Percentiles rank a stretch among this genome's conserved stretches.
These are phyloP conservation scores for Cicer yamashitae DNA, from an alignment of 306 rosid genomes.

Conservation along the genomic window DNA sequence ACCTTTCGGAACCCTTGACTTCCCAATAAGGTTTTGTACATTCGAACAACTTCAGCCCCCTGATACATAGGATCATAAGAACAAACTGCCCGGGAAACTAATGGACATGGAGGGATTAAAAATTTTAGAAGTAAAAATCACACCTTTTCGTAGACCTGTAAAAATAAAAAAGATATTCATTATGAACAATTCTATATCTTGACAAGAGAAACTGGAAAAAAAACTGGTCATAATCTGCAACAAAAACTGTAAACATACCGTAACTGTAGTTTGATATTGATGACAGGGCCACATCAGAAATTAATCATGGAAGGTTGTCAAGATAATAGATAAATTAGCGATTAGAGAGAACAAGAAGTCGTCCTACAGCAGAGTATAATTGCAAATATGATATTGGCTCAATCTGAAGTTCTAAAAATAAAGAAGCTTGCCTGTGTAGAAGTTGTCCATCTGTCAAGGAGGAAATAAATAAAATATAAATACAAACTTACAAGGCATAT, in stretches of 20 bases:
- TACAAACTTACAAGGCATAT: slow-evolving; percentile 39
- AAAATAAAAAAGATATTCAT: slow-evolving; percentile 37
- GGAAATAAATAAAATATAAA: slow-evolving; percentile 41
- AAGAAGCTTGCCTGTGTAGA: slow-evolving; percentile 83
- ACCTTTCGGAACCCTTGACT: slow-evolving; percentile 90
- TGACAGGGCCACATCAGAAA: slow-evolving; percentile 55
- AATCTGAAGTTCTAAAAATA: slow-evolving; percentile 35
- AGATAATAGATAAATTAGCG: slow-evolving; percentile 49
- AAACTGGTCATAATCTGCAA: slow-evolving; percentile 26
- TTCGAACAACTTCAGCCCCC: slow-evolving; percentile 99
- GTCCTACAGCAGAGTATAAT: slow-evolving; percentile 22
- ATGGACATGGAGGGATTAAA: slow-evolving; percentile 44
- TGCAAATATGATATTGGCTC: slow-evolving; percentile 32
- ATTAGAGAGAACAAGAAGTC: slow-evolving; percentile 42
- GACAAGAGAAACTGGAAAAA: slow-evolving; percentile 33
- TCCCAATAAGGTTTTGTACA: slow-evolving; percentile 97
- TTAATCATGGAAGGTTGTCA: slow-evolving; percentile 46
- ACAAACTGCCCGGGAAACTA: slow-evolving; percentile 42
- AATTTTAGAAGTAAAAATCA: slow-evolving; percentile 41
- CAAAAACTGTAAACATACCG: slow-evolving; percentile 66
- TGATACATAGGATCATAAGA: slow-evolving; percentile 54
- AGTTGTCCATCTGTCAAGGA: slow-evolving; percentile 94
- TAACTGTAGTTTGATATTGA: slow-evolving; percentile 74
- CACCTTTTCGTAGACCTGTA: slow-evolving; percentile 99
- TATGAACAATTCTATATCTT: slow-evolving; percentile 46